phyloP scores from a whole-genome alignment of 1,139 yeast genomes.

The Diutina catenulata region DNA sequence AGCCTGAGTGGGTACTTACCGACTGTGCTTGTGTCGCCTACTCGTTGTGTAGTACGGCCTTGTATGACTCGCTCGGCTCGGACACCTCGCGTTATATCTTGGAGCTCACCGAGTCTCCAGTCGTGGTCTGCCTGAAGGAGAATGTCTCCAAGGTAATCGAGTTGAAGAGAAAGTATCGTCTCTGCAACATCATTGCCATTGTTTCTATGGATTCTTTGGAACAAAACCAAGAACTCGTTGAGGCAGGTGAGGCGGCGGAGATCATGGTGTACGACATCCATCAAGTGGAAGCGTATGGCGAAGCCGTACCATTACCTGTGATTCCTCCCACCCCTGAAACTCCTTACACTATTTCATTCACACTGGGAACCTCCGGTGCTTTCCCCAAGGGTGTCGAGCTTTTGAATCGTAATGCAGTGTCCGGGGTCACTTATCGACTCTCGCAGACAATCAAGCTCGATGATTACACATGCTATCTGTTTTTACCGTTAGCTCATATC shows the following conservation, averaged over 20 bases:
- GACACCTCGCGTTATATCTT: slow-evolving; percentile 47
- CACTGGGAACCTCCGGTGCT: slow-evolving; percentile 67
- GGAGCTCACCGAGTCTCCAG: slow-evolving; percentile 43
- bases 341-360: slow-evolving; percentile 54
- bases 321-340: not conserved
- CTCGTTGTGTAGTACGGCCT: slow-evolving; percentile 41
- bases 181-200: slow-evolving; percentile 22
- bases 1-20: slow-evolving; percentile 47
- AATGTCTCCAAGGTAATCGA: slow-evolving; percentile 30
- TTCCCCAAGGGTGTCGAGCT: slow-evolving; percentile 65
- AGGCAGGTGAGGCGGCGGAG: slow-evolving; percentile 7
- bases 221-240: not conserved
- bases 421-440: slow-evolving; percentile 29
- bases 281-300: not conserved
- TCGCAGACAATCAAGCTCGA: slow-evolving; percentile 9
- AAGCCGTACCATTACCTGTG: not conserved
- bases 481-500: slow-evolving; percentile 64
- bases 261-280: not conserved
- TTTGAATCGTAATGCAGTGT: slow-evolving; percentile 40
- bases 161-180: slow-evolving; percentile 21
- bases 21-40: slow-evolving; percentile 46
- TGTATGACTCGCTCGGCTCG: slow-evolving; percentile 56
- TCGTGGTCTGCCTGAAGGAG: slow-evolving; percentile 36
- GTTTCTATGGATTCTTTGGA: slow-evolving; percentile 24
- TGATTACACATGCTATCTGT: slow-evolving; percentile 10